Base-by-base conservation (phyloP, 345 rosid genomes). In the Camelina neglecta region DNA sequence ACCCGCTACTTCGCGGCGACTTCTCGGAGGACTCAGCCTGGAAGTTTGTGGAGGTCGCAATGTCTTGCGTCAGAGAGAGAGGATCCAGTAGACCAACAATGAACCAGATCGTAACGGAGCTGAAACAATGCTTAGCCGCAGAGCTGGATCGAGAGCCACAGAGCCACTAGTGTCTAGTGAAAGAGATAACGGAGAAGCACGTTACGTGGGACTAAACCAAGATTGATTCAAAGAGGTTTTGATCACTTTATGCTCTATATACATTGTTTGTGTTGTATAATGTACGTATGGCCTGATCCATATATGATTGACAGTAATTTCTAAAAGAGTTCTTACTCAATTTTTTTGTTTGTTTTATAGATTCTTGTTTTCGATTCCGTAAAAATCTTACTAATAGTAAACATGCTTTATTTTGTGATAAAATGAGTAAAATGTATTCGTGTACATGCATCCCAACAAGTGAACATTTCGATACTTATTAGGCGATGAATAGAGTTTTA, bases 41-140 rank as follows among this genome's bases (percentile, higher is more conserved):
- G 81, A 78, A 78, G 31, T 67, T 50, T 60, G 29, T 67, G 38
- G 81, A 78, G 24, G 8, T 78, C 1, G 81, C 81, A 67, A 66
- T 78, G 78, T 72, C 74, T 18, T 78, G 81, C 53, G 81, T 78
- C 5, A 42, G 60, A 67, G 69, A 72, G 0, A 60, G 45, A 59
- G 77, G 74, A 9, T 15, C n/a, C 8, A 54, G 10, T 44, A 73
- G 81, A 67, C 81, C 81, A 58, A 53, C 73, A 7, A 78, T 61
- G 74, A 73, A 67, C 58, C 73, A 79, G 20, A 24, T 79, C 24
- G 74, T 79, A 36, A 41, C 36, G 26, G 81, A 79, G 54, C 64
- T 79, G 16, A 64, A 79, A 10, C 69, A 66, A 15, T 79, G 78
- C 67, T 67, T 72, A 61, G 78, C 78, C 4, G 47, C 58, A 0